Percentiles rank a stretch among this genome's conserved stretches.
phyloP scores from a whole-genome alignment of 352 stramenopile genomes.

The Pythium diclinum region DNA sequence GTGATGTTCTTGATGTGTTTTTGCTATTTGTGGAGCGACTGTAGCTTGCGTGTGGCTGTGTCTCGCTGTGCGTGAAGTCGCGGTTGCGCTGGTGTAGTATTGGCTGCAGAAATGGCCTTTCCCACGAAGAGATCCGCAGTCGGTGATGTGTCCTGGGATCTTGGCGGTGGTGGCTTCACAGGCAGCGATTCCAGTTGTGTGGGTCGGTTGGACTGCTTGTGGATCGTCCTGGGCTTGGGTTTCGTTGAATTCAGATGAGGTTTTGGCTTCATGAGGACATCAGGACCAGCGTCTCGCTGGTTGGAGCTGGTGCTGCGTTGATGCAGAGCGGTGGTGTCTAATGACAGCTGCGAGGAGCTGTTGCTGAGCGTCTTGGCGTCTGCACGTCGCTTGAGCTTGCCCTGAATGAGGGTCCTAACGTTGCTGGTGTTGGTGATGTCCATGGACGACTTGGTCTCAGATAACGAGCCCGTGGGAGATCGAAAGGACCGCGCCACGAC shows the following conservation, averaged over 20 bases:
- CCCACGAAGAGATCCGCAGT: conserved; percentile 3
- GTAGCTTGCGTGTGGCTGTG: conserved; percentile 1
- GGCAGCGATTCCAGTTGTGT: conserved; percentile 8
- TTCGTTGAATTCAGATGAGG: not conserved
- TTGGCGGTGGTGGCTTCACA: not conserved
- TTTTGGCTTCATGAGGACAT: conserved; percentile 1
- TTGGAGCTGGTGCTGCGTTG: conserved; percentile 3
- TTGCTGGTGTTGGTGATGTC: not conserved
- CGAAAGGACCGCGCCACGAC: conserved; percentile 39
- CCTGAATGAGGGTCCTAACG: conserved; percentile 16
- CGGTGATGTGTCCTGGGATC: not conserved
- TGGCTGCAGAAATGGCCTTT: not conserved
- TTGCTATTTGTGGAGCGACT: not conserved
- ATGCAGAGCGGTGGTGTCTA: not conserved
- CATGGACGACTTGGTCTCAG: not conserved
- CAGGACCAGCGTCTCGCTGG: not conserved
- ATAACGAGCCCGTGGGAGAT: not conserved
- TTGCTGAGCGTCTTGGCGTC: conserved; percentile 7
- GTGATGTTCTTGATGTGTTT: not conserved
- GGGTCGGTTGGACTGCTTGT: conserved; percentile 1
- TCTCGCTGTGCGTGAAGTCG: not conserved
- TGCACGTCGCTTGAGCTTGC: conserved; percentile 17
- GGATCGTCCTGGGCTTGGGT: conserved; percentile 1
- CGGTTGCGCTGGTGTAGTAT: not conserved
- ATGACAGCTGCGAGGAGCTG: conserved; percentile 3